These are phyloP conservation scores for Platanthera zijinensis DNA, from an alignment of 106 monocot species.

Conservation along the genomic window DNA sequence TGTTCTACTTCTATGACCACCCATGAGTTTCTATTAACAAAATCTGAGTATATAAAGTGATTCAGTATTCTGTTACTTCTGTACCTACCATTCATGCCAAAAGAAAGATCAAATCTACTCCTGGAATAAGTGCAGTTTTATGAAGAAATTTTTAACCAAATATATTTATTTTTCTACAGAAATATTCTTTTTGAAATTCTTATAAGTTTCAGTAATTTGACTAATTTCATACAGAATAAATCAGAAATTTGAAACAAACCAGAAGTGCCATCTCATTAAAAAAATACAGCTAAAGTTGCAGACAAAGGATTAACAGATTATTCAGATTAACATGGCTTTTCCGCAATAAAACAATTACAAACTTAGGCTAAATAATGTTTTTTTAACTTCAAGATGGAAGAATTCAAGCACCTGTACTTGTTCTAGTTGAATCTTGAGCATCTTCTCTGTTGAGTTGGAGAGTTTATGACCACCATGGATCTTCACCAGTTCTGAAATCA, in stretches of 20 bases:
- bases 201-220: no score
- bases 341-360: neutral
- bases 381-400: neutral
- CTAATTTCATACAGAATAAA: neutral
- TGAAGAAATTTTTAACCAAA: no score
- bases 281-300: neutral
- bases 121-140: no score
- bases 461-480: slow-evolving; percentile 79
- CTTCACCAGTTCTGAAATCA: slow-evolving; percentile 90
- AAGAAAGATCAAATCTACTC: no score
- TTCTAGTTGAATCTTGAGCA: neutral
- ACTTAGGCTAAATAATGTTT: neutral
- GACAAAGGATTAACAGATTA: neutral
- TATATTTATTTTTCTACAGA: no score
- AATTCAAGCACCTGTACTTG: neutral
- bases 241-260: neutral
- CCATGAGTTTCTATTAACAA: no score
- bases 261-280: neutral
- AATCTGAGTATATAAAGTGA: no score
- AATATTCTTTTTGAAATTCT: no score
- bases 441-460: neutral
- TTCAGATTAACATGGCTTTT: neutral
- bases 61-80: no score
- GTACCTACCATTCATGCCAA: no score
- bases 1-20: no score